Conservation (phyloP, 177 flowering plant genomes). For the Vitis hybrid region DNA sequence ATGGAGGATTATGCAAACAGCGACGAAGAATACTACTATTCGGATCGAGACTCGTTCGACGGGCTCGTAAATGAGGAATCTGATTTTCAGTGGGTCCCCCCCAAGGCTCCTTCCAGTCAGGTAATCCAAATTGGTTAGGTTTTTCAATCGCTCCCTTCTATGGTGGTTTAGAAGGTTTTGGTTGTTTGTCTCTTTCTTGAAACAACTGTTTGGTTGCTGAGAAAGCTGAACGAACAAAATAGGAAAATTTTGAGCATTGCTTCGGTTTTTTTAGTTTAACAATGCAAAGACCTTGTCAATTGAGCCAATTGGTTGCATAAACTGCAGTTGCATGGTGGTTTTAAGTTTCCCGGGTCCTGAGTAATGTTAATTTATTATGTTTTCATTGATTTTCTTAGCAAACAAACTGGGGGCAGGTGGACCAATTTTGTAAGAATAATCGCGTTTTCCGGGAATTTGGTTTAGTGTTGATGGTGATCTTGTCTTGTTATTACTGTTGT, state of each 20-base stretch:
- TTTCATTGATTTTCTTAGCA: background rate
- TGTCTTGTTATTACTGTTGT: background rate
- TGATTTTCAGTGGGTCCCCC: slow-evolving; percentile 27
- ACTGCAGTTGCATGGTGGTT: too few relatives aligned
- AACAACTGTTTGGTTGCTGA: background rate
- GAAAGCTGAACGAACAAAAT: background rate
- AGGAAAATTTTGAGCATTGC: background rate
- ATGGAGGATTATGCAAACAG: slow-evolving; percentile 45
- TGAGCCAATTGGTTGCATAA: too few relatives aligned
- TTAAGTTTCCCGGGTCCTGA: too few relatives aligned
- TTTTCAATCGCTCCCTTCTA: background rate
- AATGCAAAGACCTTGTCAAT: too few relatives aligned
- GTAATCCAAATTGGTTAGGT: slow-evolving; percentile 17
- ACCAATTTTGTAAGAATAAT: background rate
- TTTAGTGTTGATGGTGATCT: background rate
- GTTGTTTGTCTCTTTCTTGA: background rate
- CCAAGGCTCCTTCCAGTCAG: slow-evolving; percentile 42
- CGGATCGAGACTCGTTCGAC: slow-evolving; percentile 63
- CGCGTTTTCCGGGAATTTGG: background rate
- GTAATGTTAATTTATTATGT: background rate
- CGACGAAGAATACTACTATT: slow-evolving; percentile 53
- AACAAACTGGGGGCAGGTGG: background rate
- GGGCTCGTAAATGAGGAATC: slow-evolving; percentile 65
- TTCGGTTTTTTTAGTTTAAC: too few relatives aligned
- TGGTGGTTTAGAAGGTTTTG: too few relatives aligned